Conservation (phyloP, 2,329 filamentous ascomycete genomes). For the Monosporascus sp. region DNA sequence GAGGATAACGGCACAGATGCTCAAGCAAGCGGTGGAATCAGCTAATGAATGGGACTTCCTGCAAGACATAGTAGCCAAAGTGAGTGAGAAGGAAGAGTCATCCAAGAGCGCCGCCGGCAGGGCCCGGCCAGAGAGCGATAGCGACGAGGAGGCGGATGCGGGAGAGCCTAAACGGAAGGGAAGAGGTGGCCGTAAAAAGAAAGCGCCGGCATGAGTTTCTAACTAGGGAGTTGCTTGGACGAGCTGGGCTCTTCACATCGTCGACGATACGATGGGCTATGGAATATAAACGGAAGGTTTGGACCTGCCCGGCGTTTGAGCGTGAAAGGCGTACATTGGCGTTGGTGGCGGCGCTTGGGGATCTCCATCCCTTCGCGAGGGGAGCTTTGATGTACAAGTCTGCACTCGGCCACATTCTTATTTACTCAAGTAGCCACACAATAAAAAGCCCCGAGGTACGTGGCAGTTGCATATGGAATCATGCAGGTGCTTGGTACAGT, state of each 20-base stretch:
- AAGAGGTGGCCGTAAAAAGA: conserved; percentile 46
- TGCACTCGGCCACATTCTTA: background rate
- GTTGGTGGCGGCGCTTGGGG: background rate
- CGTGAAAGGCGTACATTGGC: background rate
- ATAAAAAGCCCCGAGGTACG: too few species aligned
- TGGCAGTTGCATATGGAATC: too few species aligned
- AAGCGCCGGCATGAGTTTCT: conserved; percentile 29
- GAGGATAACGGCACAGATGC: conserved; percentile 81
- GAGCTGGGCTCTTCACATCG: background rate
- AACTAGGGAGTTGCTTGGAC: background rate
- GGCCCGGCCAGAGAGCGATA: conserved; percentile 47
- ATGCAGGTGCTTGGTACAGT: too few species aligned
- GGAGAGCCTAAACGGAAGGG: conserved; percentile 45
- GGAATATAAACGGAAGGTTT: background rate
- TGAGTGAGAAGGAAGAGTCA: conserved; percentile 51
- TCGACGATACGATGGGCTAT: conserved; percentile 3
- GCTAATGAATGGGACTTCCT: conserved; percentile 95
- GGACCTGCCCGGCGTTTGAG: background rate
- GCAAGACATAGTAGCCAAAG: conserved; percentile 81
- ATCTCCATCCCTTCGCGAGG: background rate
- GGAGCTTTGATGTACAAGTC: background rate
- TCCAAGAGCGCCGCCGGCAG: conserved; percentile 28
- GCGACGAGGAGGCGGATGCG: conserved; percentile 42
- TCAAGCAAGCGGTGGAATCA: conserved; percentile 83
- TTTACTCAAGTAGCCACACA: too few species aligned